These are phyloP conservation scores for Xanthoparmelia taractica DNA, from an alignment of 495 filamentous ascomycete species.

Conservation along the genomic window DNA sequence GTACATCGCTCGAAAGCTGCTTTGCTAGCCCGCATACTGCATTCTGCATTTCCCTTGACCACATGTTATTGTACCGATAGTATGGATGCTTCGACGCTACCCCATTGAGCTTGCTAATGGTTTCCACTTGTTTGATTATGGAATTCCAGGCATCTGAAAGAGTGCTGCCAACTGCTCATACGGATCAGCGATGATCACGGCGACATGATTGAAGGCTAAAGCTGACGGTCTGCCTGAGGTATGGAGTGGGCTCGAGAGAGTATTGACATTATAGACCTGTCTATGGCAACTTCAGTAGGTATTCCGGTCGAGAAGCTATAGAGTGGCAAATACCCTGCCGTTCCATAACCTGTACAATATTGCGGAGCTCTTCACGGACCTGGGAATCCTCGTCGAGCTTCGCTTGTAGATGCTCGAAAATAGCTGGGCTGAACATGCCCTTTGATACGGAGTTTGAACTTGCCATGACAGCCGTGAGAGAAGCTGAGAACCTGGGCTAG, in stretches of 20 bases:
- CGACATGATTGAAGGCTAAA: neutral
- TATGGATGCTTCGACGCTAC: conserved; percentile 80
- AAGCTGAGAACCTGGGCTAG: neutral
- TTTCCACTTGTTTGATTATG: conserved; percentile 50
- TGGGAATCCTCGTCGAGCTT: conserved; percentile 82
- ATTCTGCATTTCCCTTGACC: conserved; percentile 80
- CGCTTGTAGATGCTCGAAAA: conserved; percentile 80
- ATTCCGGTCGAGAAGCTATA: neutral
- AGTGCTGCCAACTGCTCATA: conserved; percentile 28
- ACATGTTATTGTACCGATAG: conserved; percentile 88
- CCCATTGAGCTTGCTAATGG: conserved; percentile 52
- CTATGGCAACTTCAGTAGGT: conserved; percentile 24
- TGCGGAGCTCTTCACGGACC: conserved; percentile 72
- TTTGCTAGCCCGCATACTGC: conserved; percentile 38
- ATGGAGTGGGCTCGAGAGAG: conserved; percentile 88
- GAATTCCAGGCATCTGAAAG: conserved; percentile 47
- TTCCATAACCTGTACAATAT: conserved; percentile 71
- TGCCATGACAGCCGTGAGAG: conserved; percentile 6
- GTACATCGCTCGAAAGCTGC: neutral
- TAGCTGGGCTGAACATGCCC: conserved; percentile 62
- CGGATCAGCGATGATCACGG: neutral
- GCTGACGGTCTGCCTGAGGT: conserved; percentile 64
- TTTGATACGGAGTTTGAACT: conserved; percentile 11
- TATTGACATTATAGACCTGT: conserved; percentile 63
- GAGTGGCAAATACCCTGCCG: conserved; percentile 46